Evolutionary conservation across 352 stramenopile genomes (phyloP).

Genomic region (Globisporangium abappressorium): DNA sequence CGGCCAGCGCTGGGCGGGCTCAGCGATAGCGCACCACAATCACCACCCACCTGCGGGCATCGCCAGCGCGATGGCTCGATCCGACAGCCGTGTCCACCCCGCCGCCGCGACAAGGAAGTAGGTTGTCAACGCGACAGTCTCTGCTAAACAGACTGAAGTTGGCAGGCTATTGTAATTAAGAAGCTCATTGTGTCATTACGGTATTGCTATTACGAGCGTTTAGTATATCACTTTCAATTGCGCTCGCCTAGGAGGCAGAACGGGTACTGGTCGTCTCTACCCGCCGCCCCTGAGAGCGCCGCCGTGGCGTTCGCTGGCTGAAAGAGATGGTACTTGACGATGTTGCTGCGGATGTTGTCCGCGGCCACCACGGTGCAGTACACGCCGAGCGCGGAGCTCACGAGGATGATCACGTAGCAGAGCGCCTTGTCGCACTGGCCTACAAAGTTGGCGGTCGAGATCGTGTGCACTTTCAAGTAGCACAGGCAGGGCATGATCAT

Average conservation of each 20-base stretch:
- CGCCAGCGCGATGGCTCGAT: not conserved
- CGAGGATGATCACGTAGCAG: constrained; percentile 53
- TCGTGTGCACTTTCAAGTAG: constrained; percentile 67
- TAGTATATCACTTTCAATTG: constrained; percentile 30
- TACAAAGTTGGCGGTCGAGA: constrained; percentile 40
- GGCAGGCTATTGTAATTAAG: not conserved
- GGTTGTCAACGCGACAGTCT: not conserved
- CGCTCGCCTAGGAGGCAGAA: constrained; percentile 62
- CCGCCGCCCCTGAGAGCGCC: constrained; percentile 9
- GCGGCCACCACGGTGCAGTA: constrained; percentile 54
- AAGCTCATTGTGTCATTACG: too few relatives aligned
- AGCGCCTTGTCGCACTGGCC: constrained; percentile 47
- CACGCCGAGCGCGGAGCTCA: constrained; percentile 42
- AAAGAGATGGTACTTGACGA: constrained; percentile 54
- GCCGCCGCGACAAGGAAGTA: constrained; percentile 7
- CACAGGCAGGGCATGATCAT: constrained; percentile 80
- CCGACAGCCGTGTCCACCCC: constrained; percentile 26
- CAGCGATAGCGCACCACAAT: not conserved
- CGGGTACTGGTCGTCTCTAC: constrained; percentile 37
- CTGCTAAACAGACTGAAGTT: not conserved
- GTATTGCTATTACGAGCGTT: not conserved
- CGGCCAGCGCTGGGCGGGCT: constrained; percentile 20
- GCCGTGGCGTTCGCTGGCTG: constrained; percentile 22
- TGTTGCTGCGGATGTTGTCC: constrained; percentile 47
- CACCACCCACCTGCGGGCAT: not conserved